Percentiles rank a stretch among this genome's conserved stretches.
phyloP scores from a whole-genome alignment of 2,329 filamentous ascomycete species.

The Nothophaeocryptopus gaeumannii region DNA sequence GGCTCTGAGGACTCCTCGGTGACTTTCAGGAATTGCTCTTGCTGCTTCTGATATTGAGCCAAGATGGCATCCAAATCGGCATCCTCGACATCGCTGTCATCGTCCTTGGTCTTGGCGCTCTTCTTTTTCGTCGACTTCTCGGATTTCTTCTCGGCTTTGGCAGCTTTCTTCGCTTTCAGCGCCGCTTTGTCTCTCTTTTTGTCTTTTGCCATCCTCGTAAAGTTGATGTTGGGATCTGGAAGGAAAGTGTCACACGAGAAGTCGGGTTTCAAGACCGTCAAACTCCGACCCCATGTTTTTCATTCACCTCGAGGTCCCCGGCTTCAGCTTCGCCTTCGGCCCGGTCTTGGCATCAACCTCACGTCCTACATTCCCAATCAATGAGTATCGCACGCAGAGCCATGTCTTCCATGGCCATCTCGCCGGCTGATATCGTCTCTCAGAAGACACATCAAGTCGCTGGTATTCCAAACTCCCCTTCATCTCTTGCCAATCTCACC shows the following conservation, averaged over 20 bases:
- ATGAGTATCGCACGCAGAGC: constrained; percentile 27
- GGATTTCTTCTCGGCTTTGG: constrained; percentile 80
- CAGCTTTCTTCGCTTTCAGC: constrained; percentile 55
- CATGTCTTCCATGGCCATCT: constrained; percentile 34
- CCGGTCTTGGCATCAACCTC: constrained; percentile 2
- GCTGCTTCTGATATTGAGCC: constrained; percentile 84
- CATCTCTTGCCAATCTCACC: not conserved
- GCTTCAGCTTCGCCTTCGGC: constrained; percentile 2
- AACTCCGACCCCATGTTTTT: too few relatives aligned
- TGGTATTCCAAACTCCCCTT: constrained; percentile 32
- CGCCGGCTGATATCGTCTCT: constrained; percentile 47
- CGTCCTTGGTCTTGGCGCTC: constrained; percentile 72
- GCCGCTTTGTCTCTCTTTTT: constrained; percentile 38
- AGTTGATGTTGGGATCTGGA: not conserved
- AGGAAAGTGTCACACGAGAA: not conserved
- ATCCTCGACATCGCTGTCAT: constrained; percentile 86
- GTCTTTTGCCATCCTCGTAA: constrained; percentile 49
- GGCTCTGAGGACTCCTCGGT: constrained; percentile 74
- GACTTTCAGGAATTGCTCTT: constrained; percentile 91
- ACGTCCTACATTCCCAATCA: not conserved
- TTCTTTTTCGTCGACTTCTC: constrained; percentile 61
- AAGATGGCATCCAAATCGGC: constrained; percentile 90
- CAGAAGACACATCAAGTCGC: constrained; percentile 46
- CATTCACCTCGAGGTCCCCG: too few relatives aligned
- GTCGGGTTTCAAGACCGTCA: too few relatives aligned